These are phyloP conservation scores for Fusarium agapanthi DNA, from an alignment of 2,329 filamentous ascomycete species.

Conservation along the genomic window DNA sequence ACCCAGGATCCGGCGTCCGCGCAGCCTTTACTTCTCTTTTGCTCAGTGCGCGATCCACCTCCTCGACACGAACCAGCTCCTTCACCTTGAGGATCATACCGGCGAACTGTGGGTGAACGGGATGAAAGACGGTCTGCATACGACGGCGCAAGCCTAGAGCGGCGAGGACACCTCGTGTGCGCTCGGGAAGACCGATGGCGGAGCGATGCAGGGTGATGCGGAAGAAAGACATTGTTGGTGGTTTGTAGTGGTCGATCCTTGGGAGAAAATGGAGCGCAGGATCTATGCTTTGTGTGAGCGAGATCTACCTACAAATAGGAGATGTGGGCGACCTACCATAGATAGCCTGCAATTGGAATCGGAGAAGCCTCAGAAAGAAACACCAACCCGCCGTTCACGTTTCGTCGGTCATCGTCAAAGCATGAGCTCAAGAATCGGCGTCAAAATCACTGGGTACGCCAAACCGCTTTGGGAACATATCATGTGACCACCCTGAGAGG, in stretches of 20 bases:
- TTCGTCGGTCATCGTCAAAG: conserved; percentile 25
- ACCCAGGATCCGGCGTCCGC: conserved; percentile 80
- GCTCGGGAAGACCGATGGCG: conserved; percentile 85
- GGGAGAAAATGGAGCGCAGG: conserved; percentile 11
- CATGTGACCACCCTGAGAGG: background rate
- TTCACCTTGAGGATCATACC: conserved; percentile 95
- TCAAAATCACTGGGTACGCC: conserved; percentile 29
- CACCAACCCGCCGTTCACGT: conserved; percentile 24
- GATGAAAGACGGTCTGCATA: conserved; percentile 88
- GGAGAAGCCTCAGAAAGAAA: background rate
- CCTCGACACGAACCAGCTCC: conserved; percentile 84
- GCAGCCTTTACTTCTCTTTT: conserved; percentile 74
- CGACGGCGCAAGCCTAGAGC: conserved; percentile 88
- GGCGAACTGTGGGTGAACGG: conserved; percentile 80
- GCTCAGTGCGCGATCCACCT: conserved; percentile 73
- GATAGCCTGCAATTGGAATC: background rate
- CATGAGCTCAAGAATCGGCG: conserved; percentile 13
- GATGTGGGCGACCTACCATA: background rate
- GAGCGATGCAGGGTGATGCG: conserved; percentile 90
- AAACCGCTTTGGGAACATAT: conserved; percentile 10
- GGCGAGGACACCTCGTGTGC: conserved; percentile 81
- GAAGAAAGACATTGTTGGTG: conserved; percentile 76
- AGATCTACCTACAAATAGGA: background rate
- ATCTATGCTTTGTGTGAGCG: conserved; percentile 18
- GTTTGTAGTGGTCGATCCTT: background rate